Conservation (phyloP, 2,329 filamentous ascomycete species). For the Aschersonia sp. region DNA sequence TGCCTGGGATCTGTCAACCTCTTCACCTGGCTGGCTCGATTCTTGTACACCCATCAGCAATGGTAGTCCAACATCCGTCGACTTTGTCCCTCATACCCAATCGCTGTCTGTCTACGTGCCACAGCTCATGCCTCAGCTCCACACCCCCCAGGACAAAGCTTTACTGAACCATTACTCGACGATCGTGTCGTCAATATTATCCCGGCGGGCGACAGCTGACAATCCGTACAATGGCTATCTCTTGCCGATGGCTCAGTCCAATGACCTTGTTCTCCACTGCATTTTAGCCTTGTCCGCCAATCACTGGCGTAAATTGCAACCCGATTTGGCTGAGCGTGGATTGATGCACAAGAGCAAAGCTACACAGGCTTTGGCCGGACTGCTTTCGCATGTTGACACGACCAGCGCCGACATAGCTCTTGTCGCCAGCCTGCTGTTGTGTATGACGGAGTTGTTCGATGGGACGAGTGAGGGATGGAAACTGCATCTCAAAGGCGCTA, state of each 20-base stretch:
- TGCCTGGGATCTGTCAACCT: slow-evolving; percentile 10
- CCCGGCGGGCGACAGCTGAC: slow-evolving; percentile 11
- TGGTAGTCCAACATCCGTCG: slow-evolving; percentile 9
- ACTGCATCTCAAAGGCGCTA: slow-evolving; percentile 26
- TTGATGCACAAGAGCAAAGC: slow-evolving; percentile 17
- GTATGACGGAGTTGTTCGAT: slow-evolving; percentile 27
- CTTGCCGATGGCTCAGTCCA: slow-evolving; percentile 17
- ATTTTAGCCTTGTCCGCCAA: slow-evolving; percentile 18
- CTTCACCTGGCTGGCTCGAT: slow-evolving; percentile 11
- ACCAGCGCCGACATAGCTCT: slow-evolving; percentile 20
- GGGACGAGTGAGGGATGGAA: slow-evolving; percentile 26
- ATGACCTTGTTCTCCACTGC: slow-evolving; percentile 17
- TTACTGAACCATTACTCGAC: slow-evolving; percentile 19
- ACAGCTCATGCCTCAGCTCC: slow-evolving; percentile 15
- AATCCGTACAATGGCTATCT: slow-evolving; percentile 19
- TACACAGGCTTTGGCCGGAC: slow-evolving; percentile 14
- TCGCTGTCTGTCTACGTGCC: slow-evolving; percentile 15
- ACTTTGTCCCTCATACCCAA: slow-evolving; percentile 3
- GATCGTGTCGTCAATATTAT: slow-evolving; percentile 18
- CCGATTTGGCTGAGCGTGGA: slow-evolving; percentile 13
- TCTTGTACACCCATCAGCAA: slow-evolving; percentile 11
- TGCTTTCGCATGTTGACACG: slow-evolving; percentile 18
- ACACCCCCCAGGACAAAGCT: slow-evolving; percentile 14
- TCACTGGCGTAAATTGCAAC: slow-evolving; percentile 19
- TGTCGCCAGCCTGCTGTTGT: slow-evolving; percentile 23